These are phyloP conservation scores for Rhododendron williamsianum DNA, from an alignment of 148 eudicot species.

Conservation along the genomic window DNA sequence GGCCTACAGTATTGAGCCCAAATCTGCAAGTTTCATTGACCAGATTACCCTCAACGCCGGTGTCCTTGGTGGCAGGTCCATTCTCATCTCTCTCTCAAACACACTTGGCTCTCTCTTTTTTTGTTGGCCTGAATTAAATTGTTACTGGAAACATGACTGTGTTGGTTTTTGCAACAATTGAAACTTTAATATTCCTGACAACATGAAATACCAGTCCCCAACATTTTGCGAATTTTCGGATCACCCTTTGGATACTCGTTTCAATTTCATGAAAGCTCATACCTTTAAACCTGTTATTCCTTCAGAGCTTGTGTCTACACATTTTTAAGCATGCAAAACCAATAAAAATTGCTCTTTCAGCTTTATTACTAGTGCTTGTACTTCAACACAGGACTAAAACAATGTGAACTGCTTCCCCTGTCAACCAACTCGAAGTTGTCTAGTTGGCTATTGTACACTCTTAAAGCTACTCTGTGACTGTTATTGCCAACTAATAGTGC, in stretches of 20 bases:
- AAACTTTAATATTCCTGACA: not conserved
- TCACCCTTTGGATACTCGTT: not conserved
- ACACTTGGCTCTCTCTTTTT: not conserved
- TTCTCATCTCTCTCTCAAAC: not conserved
- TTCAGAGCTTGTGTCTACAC: not conserved
- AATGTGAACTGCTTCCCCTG: not conserved
- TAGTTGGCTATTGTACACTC: not conserved
- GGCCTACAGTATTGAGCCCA: slow-evolving; percentile 86
- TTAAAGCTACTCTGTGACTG: not conserved
- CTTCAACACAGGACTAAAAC: not conserved
- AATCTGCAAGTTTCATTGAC: slow-evolving; percentile 61
- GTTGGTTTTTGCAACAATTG: not conserved
- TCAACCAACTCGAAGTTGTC: not conserved
- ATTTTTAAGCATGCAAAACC: not conserved
- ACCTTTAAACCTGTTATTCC: not conserved
- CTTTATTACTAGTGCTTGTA: not conserved
- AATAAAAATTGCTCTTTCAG: not conserved
- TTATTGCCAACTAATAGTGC: not conserved
- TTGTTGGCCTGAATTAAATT: not conserved
- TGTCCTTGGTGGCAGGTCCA: slow-evolving; percentile 76
- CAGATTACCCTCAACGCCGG: slow-evolving; percentile 72
- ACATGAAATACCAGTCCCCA: not conserved
- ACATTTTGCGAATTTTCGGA: not conserved
- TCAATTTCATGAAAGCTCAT: not conserved
- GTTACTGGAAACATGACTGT: not conserved